Conservation (phyloP, 495 filamentous ascomycete genomes). For the Cercophora sp. region DNA sequence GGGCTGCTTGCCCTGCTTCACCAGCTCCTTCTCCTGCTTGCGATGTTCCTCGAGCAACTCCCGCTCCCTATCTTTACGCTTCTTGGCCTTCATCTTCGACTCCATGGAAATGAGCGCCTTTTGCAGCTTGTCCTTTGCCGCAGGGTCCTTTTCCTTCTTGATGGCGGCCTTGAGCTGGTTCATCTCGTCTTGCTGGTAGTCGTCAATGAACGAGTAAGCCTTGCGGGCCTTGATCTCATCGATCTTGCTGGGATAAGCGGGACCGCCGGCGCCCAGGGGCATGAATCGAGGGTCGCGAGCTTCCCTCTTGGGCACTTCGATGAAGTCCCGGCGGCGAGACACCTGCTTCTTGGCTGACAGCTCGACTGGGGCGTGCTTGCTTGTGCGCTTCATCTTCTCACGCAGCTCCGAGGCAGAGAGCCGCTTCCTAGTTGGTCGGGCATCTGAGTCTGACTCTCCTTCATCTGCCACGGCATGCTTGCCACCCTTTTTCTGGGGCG, state of each 20-base stretch:
- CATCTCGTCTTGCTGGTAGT: constrained; percentile 77
- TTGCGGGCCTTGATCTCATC: constrained; percentile 55
- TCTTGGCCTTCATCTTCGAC: constrained; percentile 62
- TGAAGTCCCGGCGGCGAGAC: constrained; percentile 68
- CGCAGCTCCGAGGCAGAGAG: constrained; percentile 8
- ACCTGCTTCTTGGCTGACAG: constrained; percentile 79
- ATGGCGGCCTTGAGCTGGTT: constrained; percentile 62
- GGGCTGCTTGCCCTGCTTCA: constrained; percentile 84
- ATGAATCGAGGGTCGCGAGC: constrained; percentile 82
- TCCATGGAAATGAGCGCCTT: constrained; percentile 63
- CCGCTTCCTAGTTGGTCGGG: constrained; percentile 7
- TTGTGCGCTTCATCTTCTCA: constrained; percentile 45
- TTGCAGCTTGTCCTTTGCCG: constrained; percentile 62
- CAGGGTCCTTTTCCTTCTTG: constrained; percentile 60
- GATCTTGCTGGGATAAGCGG: constrained; percentile 34
- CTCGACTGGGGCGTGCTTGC: constrained; percentile 83
- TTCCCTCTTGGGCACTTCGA: constrained; percentile 51
- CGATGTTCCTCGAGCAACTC: constrained; percentile 68
- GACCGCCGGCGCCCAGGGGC: constrained; percentile 46
- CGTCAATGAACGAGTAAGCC: constrained; percentile 81
- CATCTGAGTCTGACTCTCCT: background rate
- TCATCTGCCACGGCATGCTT: background rate
- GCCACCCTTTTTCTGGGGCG: constrained; percentile 26
- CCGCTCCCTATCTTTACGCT: constrained; percentile 60
- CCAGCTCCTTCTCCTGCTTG: constrained; percentile 74